These are phyloP conservation scores for Cordia subcordata DNA, from an alignment of 257 asterid species.

Conservation along the genomic window DNA sequence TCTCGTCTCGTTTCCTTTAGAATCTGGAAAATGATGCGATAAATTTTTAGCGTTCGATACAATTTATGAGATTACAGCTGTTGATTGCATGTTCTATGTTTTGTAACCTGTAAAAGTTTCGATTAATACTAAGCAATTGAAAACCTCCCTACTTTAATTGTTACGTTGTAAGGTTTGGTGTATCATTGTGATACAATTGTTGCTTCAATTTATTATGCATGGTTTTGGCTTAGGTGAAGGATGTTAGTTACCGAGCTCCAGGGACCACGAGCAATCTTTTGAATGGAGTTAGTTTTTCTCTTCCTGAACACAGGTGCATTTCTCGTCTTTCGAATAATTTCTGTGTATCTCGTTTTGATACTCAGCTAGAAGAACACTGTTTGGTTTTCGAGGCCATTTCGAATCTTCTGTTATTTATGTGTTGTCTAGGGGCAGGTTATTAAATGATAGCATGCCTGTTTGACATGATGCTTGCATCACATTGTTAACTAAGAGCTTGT, in stretches of 20 bases:
- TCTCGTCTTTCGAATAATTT: background rate
- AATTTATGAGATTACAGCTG: too few relatives aligned
- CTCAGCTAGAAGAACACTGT: background rate
- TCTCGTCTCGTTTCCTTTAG: background rate
- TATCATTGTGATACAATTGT: background rate
- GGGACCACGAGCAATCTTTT: conserved; percentile 78
- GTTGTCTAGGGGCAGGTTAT: background rate
- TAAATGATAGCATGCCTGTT: too few relatives aligned
- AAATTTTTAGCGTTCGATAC: too few relatives aligned
- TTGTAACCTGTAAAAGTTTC: too few relatives aligned
- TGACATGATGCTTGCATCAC: too few relatives aligned
- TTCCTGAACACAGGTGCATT: conserved; percentile 69
- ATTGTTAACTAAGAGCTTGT: background rate
- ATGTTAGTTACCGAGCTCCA: conserved; percentile 66
- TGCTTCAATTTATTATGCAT: background rate
- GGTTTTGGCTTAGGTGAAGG: conserved; percentile 40
- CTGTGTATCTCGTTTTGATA: background rate
- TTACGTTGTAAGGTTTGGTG: too few relatives aligned
- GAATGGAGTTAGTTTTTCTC: conserved; percentile 57
- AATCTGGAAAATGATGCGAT: background rate
- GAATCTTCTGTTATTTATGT: background rate
- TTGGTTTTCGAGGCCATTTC: background rate
- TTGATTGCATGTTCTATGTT: too few relatives aligned
- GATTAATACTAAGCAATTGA: too few relatives aligned
- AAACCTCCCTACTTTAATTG: too few relatives aligned